A percentile compares a stretch with the other conserved stretches of the same genome.
Conservation (phyloP, 495 filamentous ascomycete genomes). For the Parmelia sp. region DNA sequence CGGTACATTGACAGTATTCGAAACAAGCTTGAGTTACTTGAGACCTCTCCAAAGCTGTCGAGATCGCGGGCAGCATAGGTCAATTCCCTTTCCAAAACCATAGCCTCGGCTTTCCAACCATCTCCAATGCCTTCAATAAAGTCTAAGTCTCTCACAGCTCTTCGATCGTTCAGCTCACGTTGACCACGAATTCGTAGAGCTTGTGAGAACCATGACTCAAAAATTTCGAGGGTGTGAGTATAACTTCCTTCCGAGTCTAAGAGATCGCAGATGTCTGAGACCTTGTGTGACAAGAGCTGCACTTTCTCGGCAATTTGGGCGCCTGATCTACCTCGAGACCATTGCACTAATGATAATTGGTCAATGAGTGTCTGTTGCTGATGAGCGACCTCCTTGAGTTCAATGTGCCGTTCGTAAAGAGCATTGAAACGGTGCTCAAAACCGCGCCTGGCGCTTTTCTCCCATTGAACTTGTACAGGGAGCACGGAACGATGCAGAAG, state of each 20-base stretch:
- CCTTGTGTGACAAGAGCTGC: conserved; percentile 38
- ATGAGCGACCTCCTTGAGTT: conserved; percentile 34
- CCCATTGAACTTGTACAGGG: conserved; percentile 35
- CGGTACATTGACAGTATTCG: conserved; percentile 31
- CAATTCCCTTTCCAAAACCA: conserved; percentile 35
- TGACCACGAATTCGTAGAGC: conserved; percentile 32
- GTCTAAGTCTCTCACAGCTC: conserved; percentile 17
- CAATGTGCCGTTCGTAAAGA: conserved; percentile 35
- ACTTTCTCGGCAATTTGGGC: conserved; percentile 39
- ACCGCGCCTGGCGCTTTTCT: conserved; percentile 30
- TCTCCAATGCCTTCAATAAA: conserved; percentile 42
- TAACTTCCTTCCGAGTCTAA: conserved; percentile 33
- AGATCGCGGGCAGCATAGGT: conserved; percentile 33
- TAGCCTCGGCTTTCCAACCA: conserved; percentile 40
- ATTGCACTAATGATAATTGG: conserved; percentile 34
- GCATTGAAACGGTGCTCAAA: conserved; percentile 38
- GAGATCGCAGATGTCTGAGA: conserved; percentile 41
- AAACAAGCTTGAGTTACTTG: conserved; percentile 32
- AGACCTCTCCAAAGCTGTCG: conserved; percentile 30
- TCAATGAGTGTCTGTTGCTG: conserved; percentile 39
- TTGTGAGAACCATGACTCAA: conserved; percentile 42
- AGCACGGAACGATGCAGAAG: conserved; percentile 52
- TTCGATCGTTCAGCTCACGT: conserved; percentile 21
- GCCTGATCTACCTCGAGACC: conserved; percentile 35
- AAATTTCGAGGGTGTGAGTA: conserved; percentile 30